Evolutionary conservation across 169 alveolate genomes (phyloP).

Genomic region (Cystoisospora suis): DNA sequence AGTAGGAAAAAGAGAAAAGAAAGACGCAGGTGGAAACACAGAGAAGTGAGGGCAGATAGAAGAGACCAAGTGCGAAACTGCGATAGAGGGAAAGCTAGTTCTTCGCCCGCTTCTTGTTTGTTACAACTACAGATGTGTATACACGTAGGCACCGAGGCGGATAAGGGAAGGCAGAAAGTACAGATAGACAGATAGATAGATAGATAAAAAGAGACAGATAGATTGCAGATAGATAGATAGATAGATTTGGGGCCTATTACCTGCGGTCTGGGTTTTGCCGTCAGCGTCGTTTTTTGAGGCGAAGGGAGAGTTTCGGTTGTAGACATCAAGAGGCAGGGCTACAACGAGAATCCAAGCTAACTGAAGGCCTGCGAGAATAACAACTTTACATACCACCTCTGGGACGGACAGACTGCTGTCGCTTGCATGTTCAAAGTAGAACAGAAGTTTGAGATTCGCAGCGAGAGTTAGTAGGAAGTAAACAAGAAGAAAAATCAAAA

Average conservation of each 20-base stretch:
- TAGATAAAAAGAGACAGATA: neutral
- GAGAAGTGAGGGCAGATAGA: neutral
- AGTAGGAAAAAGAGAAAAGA: neutral
- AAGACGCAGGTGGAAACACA: neutral
- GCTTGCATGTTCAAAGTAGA: slow-evolving; percentile 10
- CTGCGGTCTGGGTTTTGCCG: neutral
- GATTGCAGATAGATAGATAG: no score
- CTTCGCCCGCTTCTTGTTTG: no score
- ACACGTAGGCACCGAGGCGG: no score
- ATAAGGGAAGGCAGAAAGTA: neutral
- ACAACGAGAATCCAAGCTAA: slow-evolving; percentile 30
- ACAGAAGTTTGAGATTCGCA: neutral
- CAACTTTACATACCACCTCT: slow-evolving; percentile 17
- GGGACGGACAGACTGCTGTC: slow-evolving; percentile 43
- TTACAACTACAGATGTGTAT: no score
- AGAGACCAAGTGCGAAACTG: neutral
- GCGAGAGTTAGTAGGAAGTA: neutral
- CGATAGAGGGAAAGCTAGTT: no score
- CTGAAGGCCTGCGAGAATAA: slow-evolving; percentile 26
- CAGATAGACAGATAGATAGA: neutral
- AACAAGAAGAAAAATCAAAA: neutral
- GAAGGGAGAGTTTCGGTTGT: slow-evolving; percentile 17
- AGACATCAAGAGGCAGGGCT: slow-evolving; percentile 30
- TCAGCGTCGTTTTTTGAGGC: neutral
- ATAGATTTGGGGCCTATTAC: no score